Evolutionary conservation across 257 asterid species (phyloP), one percentile per base, ranked within the genome.

Genomic region (Capsicum baccatum): DNA sequence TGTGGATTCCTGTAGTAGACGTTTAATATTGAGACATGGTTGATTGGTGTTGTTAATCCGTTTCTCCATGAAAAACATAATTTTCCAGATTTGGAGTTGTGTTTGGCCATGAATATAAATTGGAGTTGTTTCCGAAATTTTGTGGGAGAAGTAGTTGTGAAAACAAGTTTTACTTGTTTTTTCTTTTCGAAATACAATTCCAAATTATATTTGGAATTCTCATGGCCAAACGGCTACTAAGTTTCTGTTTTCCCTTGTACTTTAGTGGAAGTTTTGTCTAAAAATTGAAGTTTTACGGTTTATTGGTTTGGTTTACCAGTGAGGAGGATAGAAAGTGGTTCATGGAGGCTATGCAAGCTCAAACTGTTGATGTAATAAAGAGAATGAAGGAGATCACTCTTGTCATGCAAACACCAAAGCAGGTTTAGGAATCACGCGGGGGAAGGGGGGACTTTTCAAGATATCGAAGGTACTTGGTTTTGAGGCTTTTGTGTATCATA

Each of bases 271-370:
- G 55, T 15, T 44, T 58, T 9, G n/a, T 85, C 68, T 69, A 52
- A 73, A 47, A 37, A 15, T 85, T 59, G 26, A 59, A 17, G 3
- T 17, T 17, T 44, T 16, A 6, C n/a, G 0, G 33, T 6, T 17
- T 19, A 17, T 59, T 19, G 66, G 66, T 59, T 17, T 84, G 54
- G 15, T 26, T 73, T 64, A 79, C 10, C 82, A 96, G 99, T 83
- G 99, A 96, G 91, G 98, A 94, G 86, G 98, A 96, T 56, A 86
- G 92, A 82, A 92, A 59, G 87, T 96, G 98, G 99, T 96, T 96
- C 83, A 91, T 90, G 98, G 99, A 96, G 84, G 99, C 99, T 79
- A 92, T 94, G 97, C 98, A 96, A 90, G 88, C 94, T 13, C 98
- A 94, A 84, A 93, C 98, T 6, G 89, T 96, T 26, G 99, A 96